Percentiles rank a stretch among this genome's conserved stretches.
These are phyloP conservation scores for Eucommia ulmoides DNA, from an alignment of 257 asterid genomes.

Conservation along the genomic window DNA sequence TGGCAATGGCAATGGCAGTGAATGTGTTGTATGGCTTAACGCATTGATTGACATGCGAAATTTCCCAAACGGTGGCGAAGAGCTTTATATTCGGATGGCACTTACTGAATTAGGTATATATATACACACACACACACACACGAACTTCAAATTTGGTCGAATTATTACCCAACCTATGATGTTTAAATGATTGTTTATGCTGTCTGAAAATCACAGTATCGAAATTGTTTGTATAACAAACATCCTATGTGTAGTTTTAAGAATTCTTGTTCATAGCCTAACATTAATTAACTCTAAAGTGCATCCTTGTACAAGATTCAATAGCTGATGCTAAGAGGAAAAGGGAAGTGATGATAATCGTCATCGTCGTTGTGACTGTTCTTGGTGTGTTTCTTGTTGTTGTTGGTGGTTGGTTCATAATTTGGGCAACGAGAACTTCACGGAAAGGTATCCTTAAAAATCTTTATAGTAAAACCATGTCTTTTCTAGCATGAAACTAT, in stretches of 20 bases:
- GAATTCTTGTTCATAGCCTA: neutral
- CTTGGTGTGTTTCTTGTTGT: conserved; percentile 2
- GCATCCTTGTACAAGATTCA: conserved; percentile 4
- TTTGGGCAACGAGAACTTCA: neutral
- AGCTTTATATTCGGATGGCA: conserved; percentile 29
- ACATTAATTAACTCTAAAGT: neutral
- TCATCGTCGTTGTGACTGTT: neutral
- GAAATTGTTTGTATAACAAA: too few species aligned
- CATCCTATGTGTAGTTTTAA: neutral
- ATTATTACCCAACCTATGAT: neutral
- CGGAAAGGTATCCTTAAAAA: conserved; percentile 12
- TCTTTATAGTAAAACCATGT: neutral
- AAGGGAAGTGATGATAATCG: conserved; percentile 3
- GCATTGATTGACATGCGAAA: conserved; percentile 21
- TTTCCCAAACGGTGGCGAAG: conserved; percentile 9
- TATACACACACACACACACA: neutral
- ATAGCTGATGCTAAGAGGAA: conserved; percentile 8
- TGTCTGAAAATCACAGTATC: neutral
- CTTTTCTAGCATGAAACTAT: neutral
- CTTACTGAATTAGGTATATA: conserved; percentile 16
- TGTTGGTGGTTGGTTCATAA: neutral
- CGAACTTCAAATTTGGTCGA: neutral
- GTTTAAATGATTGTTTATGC: neutral
- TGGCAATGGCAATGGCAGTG: conserved; percentile 13
- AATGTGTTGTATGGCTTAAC: conserved; percentile 25